These are phyloP conservation scores for Coniferiporia sulphurascens DNA, from an alignment of 1,284 basidiomycete genomes.

Conservation along the genomic window DNA sequence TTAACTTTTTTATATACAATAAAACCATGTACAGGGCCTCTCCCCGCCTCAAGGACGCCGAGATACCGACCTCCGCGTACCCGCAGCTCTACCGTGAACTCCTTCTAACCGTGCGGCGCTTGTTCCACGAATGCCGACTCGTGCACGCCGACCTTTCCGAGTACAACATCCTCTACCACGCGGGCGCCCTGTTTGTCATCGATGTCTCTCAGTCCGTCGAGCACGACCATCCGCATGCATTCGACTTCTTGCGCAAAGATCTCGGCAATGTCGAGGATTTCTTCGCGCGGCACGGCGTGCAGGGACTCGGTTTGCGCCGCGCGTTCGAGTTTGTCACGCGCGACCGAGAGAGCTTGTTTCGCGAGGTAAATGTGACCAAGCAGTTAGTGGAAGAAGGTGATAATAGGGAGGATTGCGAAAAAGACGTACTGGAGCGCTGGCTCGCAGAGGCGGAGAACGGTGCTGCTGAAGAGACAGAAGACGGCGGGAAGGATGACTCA, in stretches of 20 bases:
- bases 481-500: conserved; percentile 20
- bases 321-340: conserved; percentile 88
- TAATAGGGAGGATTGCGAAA: conserved; percentile 32
- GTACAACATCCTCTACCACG: conserved; percentile 93
- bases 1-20: conserved; percentile 6
- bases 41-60: conserved; percentile 86
- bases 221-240: conserved; percentile 94
- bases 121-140: conserved; percentile 89
- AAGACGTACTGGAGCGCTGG: conserved; percentile 44
- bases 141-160: conserved; percentile 98
- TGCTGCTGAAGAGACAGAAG: conserved; percentile 25
- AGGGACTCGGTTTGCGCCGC: conserved; percentile 73
- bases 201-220: conserved; percentile 99
- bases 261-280: conserved; percentile 93
- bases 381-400: conserved; percentile 27
- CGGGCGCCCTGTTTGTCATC: conserved; percentile 86
- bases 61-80: conserved; percentile 52
- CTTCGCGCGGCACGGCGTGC: conserved; percentile 74
- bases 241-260: conserved; percentile 93
- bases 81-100: conserved; percentile 76
- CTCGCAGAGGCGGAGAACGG: conserved; percentile 36
- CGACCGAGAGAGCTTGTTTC: conserved; percentile 23
- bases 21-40: conserved; percentile 52
- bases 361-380: conserved; percentile 2
- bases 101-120: conserved; percentile 72